phyloP scores from a whole-genome alignment of 352 stramenopile species.

The Phytopythium boreale region DNA sequence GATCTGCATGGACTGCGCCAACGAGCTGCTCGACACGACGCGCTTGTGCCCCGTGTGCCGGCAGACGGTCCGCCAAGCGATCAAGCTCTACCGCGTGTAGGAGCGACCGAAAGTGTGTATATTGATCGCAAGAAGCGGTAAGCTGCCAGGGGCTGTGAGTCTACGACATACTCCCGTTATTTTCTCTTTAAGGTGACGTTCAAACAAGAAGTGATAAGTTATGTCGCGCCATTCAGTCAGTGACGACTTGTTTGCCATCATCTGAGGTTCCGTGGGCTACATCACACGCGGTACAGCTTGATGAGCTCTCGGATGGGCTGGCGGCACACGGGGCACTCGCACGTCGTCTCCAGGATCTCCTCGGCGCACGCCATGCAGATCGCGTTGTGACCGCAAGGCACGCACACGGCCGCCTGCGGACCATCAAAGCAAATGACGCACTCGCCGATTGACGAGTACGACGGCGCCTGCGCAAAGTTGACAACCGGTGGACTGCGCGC shows the following conservation, averaged over 20 bases:
- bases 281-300: conserved; percentile 75
- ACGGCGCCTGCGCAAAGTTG: conserved; percentile 29
- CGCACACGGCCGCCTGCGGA: conserved; percentile 66
- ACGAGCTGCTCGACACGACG: conserved; percentile 60
- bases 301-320: conserved; percentile 69
- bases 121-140: conserved; percentile 23
- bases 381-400: conserved; percentile 81
- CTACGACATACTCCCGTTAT: neutral
- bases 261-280: neutral
- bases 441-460: conserved; percentile 52
- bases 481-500: conserved; percentile 18
- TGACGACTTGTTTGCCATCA: neutral
- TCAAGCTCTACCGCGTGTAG: conserved; percentile 65
- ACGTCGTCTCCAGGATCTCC: conserved; percentile 52
- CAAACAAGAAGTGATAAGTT: neutral
- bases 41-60: conserved; percentile 75
- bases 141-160: neutral
- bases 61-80: conserved; percentile 64
- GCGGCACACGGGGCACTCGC: conserved; percentile 73
- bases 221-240: neutral
- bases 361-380: conserved; percentile 78
- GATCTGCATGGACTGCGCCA: conserved; percentile 80
- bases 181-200: neutral
- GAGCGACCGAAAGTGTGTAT: neutral
- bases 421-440: conserved; percentile 82